These are phyloP conservation scores for Clarireedia hainanense DNA, from an alignment of 2,329 filamentous ascomycete species.

Conservation along the genomic window DNA sequence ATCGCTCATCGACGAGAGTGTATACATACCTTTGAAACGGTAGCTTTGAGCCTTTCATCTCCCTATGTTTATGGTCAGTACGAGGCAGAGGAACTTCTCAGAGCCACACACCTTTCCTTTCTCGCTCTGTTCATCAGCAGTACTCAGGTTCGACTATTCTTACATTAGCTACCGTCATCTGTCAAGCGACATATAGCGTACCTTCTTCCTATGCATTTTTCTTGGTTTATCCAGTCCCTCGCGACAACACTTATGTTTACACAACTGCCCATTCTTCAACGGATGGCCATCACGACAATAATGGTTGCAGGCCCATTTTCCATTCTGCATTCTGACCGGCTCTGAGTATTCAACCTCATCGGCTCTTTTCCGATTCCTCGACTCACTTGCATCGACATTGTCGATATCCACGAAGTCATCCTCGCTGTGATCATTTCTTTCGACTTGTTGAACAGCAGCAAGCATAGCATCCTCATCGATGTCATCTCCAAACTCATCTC, in stretches of 20 bases:
- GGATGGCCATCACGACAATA: conserved; percentile 40
- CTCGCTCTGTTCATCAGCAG: no score
- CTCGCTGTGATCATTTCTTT: conserved; percentile 19
- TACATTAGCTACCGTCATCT: no score
- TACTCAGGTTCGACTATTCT: background rate
- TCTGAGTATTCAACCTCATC: conserved; percentile 20
- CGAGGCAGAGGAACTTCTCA: no score
- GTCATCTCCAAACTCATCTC: conserved; percentile 27
- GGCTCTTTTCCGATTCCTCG: background rate
- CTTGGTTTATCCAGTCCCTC: conserved; percentile 59
- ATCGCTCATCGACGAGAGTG: no score
- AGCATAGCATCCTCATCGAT: conserved; percentile 38
- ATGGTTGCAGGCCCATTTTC: conserved; percentile 69
- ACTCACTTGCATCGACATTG: conserved; percentile 21
- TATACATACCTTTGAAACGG: no score
- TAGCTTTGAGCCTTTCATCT: no score
- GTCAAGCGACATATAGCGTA: no score
- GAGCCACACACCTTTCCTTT: no score
- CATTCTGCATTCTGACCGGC: conserved; percentile 53
- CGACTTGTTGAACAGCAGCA: conserved; percentile 25
- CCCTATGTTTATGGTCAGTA: no score
- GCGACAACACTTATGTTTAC: conserved; percentile 66
- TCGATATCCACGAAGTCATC: conserved; percentile 50
- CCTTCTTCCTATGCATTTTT: conserved; percentile 16
- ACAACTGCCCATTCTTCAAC: conserved; percentile 37